Conservation (phyloP, 257 asterid species). For the Oldenlandia corymbosa region DNA sequence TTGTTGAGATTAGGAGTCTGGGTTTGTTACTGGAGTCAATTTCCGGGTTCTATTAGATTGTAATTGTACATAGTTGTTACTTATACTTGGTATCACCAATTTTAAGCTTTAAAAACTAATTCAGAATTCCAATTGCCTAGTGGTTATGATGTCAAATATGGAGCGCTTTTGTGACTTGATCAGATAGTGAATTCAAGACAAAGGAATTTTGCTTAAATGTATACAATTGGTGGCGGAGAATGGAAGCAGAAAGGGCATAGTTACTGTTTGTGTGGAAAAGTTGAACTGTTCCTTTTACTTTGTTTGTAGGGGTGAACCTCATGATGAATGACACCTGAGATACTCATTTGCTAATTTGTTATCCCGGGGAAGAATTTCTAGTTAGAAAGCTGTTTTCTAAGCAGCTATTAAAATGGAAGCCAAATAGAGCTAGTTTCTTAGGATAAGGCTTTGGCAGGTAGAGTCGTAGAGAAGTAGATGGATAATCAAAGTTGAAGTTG, state of each 20-base stretch:
- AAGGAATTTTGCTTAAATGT: background rate
- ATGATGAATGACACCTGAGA: background rate
- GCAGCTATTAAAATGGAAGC: background rate
- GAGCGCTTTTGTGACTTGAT: background rate
- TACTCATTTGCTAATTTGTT: no score
- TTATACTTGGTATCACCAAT: background rate
- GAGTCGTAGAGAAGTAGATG: no score
- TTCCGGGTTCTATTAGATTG: background rate
- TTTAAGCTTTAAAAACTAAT: background rate
- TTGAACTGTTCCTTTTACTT: background rate
- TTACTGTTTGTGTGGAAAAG: background rate
- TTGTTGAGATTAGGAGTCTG: background rate
- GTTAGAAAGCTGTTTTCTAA: no score
- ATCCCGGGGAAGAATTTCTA: background rate
- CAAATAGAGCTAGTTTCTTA: no score
- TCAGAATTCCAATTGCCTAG: no score
- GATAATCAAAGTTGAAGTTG: no score
- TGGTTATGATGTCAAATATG: background rate
- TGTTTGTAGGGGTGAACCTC: background rate
- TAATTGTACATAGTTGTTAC: background rate
- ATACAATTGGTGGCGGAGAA: no score
- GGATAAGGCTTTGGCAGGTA: no score
- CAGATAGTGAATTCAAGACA: background rate
- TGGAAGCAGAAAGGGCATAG: no score
- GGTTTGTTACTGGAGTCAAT: no score